phyloP scores from a whole-genome alignment of 495 filamentous ascomycete species.

The Parathielavia appendiculata region DNA sequence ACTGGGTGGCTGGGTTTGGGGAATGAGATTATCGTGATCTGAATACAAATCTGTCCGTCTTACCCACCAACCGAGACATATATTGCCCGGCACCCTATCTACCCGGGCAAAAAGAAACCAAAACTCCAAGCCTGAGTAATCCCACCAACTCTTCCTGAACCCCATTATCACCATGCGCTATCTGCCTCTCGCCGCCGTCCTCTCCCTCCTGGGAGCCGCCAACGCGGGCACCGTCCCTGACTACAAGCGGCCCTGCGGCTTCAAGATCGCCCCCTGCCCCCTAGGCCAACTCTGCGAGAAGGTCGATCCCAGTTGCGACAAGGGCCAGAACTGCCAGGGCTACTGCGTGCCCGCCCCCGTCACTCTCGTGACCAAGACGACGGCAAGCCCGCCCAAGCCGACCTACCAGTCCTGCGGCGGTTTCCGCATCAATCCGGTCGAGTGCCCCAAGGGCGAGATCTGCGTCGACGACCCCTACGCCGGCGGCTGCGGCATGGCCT shows the following conservation, averaged over 20 bases:
- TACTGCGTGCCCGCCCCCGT: constrained; percentile 14
- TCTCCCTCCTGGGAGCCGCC: constrained; percentile 10
- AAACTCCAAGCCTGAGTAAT: not conserved
- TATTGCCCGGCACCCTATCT: not conserved
- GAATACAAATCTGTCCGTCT: not conserved
- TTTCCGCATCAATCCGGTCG: constrained; percentile 18
- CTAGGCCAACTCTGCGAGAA: constrained; percentile 13
- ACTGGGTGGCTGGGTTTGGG: not conserved
- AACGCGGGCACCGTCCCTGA: not conserved
- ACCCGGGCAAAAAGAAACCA: not conserved
- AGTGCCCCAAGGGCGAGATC: constrained; percentile 21
- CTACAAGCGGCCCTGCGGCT: constrained; percentile 19
- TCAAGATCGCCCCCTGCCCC: constrained; percentile 26
- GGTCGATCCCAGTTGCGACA: constrained; percentile 19
- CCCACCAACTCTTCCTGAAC: not conserved
- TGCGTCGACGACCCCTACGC: constrained; percentile 30
- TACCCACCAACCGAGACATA: not conserved
- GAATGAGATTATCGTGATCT: not conserved
- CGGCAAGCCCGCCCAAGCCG: constrained; percentile 1
- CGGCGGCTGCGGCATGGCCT: constrained; percentile 30
- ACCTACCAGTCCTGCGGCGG: constrained; percentile 28
- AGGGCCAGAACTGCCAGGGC: constrained; percentile 25
- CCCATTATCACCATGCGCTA: constrained; percentile 3
- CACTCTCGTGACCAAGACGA: constrained; percentile 11
- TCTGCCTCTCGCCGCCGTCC: constrained; percentile 12